Evolutionary conservation across 2,329 filamentous ascomycete genomes (phyloP).

Genomic region (Fusarium sp.): DNA sequence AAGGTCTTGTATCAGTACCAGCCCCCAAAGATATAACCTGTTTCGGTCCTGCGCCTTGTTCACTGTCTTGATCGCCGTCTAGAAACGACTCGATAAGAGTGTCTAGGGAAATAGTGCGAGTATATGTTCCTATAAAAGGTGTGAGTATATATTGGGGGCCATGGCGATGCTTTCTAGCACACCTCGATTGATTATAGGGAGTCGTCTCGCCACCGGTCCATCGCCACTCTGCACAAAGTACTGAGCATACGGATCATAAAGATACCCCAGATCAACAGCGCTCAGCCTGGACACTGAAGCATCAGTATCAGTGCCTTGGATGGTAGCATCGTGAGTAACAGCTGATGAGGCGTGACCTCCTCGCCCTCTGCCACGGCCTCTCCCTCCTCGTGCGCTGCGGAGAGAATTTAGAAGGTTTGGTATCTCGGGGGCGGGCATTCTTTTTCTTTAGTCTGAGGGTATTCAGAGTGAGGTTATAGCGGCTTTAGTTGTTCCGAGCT

Average conservation of each 20-base stretch:
- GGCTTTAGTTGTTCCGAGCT: slow-evolving; percentile 8
- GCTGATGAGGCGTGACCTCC: slow-evolving; percentile 49
- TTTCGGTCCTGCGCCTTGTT: slow-evolving; percentile 51
- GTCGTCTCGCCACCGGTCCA: slow-evolving; percentile 67
- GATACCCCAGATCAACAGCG: slow-evolving; percentile 85
- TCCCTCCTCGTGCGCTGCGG: slow-evolving; percentile 54
- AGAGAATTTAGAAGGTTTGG: slow-evolving; percentile 76
- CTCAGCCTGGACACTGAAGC: slow-evolving; percentile 89
- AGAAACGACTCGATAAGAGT: slow-evolving; percentile 79
- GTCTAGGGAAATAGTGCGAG: slow-evolving; percentile 86
- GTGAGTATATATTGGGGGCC: slow-evolving; percentile 20
- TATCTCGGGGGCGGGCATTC: slow-evolving; percentile 78
- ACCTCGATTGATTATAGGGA: slow-evolving; percentile 97
- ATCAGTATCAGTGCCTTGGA: slow-evolving; percentile 92
- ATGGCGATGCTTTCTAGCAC: slow-evolving; percentile 37
- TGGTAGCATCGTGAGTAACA: slow-evolving; percentile 73
- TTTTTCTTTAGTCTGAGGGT: slow-evolving; percentile 47
- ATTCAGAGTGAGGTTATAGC: background rate
- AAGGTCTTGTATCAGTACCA: slow-evolving; percentile 90
- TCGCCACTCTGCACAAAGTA: slow-evolving; percentile 68
- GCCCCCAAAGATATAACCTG: slow-evolving; percentile 95
- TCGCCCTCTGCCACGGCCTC: slow-evolving; percentile 43
- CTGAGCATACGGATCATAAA: slow-evolving; percentile 81
- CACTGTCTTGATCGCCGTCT: slow-evolving; percentile 45
- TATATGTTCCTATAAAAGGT: slow-evolving; percentile 82